These are phyloP conservation scores for Phlegmacium glaucopus DNA, from an alignment of 768 basidiomycete genomes.

Conservation along the genomic window DNA sequence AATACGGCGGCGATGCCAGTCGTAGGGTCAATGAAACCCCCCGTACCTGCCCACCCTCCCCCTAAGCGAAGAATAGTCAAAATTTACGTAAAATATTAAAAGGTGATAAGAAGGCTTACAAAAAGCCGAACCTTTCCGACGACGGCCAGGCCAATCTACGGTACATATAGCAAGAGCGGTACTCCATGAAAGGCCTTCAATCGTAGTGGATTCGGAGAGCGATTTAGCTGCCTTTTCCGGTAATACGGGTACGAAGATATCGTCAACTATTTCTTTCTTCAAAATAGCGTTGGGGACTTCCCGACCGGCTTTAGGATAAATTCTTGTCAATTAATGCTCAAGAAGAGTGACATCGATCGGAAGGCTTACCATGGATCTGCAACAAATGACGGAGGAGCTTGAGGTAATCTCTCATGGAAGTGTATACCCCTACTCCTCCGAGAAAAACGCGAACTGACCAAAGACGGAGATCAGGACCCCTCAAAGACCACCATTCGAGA, in stretches of 20 bases:
- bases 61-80: slow-evolving; percentile 4
- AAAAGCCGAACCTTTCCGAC: slow-evolving; percentile 27
- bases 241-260: slow-evolving; percentile 26
- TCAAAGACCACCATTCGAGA: no score
- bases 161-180: slow-evolving; percentile 24
- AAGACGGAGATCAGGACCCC: not conserved
- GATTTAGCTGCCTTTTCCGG: slow-evolving; percentile 18
- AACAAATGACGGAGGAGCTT: slow-evolving; percentile 29
- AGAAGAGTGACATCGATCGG: no score
- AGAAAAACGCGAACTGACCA: slow-evolving; percentile 20
- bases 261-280: slow-evolving; percentile 15
- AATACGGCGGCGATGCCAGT: slow-evolving; percentile 22
- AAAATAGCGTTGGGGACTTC: slow-evolving; percentile 22
- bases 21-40: slow-evolving; percentile 19
- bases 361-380: slow-evolving; percentile 24
- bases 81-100: not conserved
- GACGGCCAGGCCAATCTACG: slow-evolving; percentile 21
- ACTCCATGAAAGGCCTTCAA: slow-evolving; percentile 24
- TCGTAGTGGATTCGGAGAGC: slow-evolving; percentile 10
- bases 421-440: slow-evolving; percentile 26
- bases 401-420: slow-evolving; percentile 29
- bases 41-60: slow-evolving; percentile 25
- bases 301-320: slow-evolving; percentile 18
- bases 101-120: slow-evolving; percentile 19
- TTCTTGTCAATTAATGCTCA: no score